A percentile compares a stretch with the other conserved stretches of the same genome.
These are phyloP conservation scores for Candida schatavii DNA, from an alignment of 805 yeast genomes.

Conservation along the genomic window DNA sequence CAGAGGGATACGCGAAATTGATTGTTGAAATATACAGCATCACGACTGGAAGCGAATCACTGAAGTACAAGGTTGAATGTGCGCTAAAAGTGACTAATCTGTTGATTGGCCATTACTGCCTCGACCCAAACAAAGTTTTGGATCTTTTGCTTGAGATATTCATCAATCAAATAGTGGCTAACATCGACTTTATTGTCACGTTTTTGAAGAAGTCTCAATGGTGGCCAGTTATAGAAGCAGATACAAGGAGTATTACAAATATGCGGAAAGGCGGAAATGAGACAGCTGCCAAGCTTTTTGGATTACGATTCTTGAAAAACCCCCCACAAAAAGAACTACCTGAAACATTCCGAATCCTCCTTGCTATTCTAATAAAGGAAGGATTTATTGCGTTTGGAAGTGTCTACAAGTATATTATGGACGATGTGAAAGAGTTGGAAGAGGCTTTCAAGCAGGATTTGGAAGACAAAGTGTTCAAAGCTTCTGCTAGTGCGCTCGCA, in stretches of 20 bases:
- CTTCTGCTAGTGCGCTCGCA: conserved; percentile 77
- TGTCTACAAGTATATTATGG: conserved; percentile 52
- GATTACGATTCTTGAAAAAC: conserved; percentile 37
- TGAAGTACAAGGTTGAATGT: conserved; percentile 39
- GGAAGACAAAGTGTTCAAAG: conserved; percentile 55
- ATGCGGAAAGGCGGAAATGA: conserved; percentile 53
- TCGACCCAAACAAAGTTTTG: conserved; percentile 71
- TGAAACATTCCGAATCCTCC: conserved; percentile 42
- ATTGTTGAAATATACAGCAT: conserved; percentile 47
- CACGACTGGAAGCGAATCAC: conserved; percentile 35
- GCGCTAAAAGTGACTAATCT: conserved; percentile 49
- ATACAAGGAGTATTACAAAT: conserved; percentile 16
- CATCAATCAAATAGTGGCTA: conserved; percentile 40
- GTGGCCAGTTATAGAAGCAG: conserved; percentile 56
- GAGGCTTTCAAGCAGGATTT: conserved; percentile 42
- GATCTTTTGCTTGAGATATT: conserved; percentile 60
- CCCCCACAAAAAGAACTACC: conserved; percentile 33
- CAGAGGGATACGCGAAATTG: conserved; percentile 74
- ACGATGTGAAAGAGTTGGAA: conserved; percentile 44
- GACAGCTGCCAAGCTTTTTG: conserved; percentile 53
- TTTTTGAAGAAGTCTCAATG: conserved; percentile 56
- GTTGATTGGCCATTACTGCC: conserved; percentile 68
- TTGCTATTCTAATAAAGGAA: conserved; percentile 59
- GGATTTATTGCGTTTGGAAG: conserved; percentile 65
- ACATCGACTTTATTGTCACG: conserved; percentile 45